phyloP scores from a whole-genome alignment of 495 filamentous ascomycete genomes.

The Xylaria acuta region DNA sequence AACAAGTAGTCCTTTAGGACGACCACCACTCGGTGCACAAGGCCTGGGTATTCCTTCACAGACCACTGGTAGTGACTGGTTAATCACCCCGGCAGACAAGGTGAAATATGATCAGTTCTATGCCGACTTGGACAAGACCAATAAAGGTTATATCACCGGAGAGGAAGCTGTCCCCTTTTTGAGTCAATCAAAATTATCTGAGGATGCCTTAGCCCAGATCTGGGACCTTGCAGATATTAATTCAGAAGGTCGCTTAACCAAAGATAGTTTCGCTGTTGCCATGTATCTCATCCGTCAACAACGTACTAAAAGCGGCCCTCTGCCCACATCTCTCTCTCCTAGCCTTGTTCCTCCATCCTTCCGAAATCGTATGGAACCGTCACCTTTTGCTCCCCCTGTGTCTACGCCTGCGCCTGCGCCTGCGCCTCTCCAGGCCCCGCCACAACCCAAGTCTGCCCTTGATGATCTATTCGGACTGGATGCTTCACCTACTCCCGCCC shows the following conservation, averaged over 20 bases:
- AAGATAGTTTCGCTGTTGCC: constrained; percentile 94
- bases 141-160: constrained; percentile 81
- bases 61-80: constrained; percentile 77
- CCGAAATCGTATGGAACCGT: constrained; percentile 67
- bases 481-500: constrained; percentile 61
- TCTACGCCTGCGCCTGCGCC: constrained; percentile 49
- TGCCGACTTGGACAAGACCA: constrained; percentile 76
- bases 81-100: constrained; percentile 83
- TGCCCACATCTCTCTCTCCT: constrained; percentile 78
- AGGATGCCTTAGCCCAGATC: constrained; percentile 91
- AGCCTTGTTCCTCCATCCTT: constrained; percentile 89
- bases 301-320: constrained; percentile 66
- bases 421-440: constrained; percentile 57
- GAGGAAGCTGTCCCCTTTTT: constrained; percentile 97
- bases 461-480: constrained; percentile 94
- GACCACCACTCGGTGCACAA: constrained; percentile 59
- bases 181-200: constrained; percentile 85
- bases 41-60: constrained; percentile 52
- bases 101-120: constrained; percentile 84
- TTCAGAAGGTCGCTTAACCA: constrained; percentile 81
- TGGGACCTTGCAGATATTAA: constrained; percentile 98
- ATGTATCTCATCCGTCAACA: constrained; percentile 97
- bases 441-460: constrained; percentile 73
- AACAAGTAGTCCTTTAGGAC: constrained; percentile 73
- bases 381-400: constrained; percentile 55